These are phyloP conservation scores for Lipomyces chichibuensis DNA, from an alignment of 805 yeast species.

Conservation along the genomic window DNA sequence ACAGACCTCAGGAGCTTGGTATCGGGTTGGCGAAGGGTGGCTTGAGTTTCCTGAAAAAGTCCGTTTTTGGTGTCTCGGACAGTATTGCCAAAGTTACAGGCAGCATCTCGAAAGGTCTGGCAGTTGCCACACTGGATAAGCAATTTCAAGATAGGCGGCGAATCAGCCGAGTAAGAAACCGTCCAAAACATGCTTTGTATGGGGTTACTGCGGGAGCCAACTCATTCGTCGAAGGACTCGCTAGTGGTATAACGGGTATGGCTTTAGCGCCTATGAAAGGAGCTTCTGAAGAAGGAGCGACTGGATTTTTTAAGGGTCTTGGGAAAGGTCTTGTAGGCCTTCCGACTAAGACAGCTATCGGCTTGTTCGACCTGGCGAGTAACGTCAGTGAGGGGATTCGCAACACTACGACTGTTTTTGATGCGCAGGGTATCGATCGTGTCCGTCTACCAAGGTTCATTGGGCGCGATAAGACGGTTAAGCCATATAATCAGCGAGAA, in stretches of 20 bases:
- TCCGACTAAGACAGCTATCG: conserved; percentile 96
- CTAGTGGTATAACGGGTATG: conserved; percentile 87
- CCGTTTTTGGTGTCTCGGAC: conserved; percentile 93
- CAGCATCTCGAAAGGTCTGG: conserved; percentile 88
- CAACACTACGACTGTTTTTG: conserved; percentile 88
- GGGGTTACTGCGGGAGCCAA: conserved; percentile 86
- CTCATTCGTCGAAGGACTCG: conserved; percentile 80
- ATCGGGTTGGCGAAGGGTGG: conserved; percentile 97
- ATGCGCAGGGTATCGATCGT: conserved; percentile 72
- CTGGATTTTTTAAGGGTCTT: conserved; percentile 89
- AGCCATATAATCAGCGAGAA: conserved; percentile 75
- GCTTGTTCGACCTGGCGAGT: conserved; percentile 87
- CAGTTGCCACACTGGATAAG: conserved; percentile 86
- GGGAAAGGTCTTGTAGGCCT: conserved; percentile 95
- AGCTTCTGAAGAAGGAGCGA: conserved; percentile 82
- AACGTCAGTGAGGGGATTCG: conserved; percentile 93
- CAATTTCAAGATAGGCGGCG: conserved; percentile 82
- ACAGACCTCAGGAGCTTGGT: conserved; percentile 94
- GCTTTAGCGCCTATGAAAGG: conserved; percentile 92
- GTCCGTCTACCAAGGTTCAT: conserved; percentile 82
- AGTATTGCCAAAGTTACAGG: conserved; percentile 92
- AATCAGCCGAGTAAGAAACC: conserved; percentile 71
- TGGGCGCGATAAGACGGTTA: conserved; percentile 68
- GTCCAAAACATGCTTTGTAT: conserved; percentile 80
- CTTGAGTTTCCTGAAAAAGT: conserved; percentile 86